Evolutionary conservation across 2,329 filamentous ascomycete species (phyloP), one percentile per base, ranked within the genome.

Genomic region (Knufia fluminis): DNA sequence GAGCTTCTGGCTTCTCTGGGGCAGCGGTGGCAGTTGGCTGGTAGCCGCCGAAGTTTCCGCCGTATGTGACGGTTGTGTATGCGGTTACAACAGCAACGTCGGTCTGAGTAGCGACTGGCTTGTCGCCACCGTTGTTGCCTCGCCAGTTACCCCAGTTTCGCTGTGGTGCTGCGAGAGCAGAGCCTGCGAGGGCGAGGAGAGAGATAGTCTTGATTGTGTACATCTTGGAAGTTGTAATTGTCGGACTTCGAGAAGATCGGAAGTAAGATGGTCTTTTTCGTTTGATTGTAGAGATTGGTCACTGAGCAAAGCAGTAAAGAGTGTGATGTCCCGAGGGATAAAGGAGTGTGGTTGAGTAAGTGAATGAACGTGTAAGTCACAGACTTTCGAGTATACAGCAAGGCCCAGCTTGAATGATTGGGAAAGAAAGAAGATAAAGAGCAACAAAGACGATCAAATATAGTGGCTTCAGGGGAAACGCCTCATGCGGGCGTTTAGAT

Each of bases 21-120:
- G 68, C 61, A 22, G 70, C 62, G 53, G 71, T 69, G 31, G 24
- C 14, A 32, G 49, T 26, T 33, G 50, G 36, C 9, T 14, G 12
- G 17, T n/a, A n/a, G 8, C 35, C 47, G 16, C 51, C 49, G 6
- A 9, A 49, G 17, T 16, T n/a, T n/a, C 26, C 43, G 24, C 41
- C 41, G 19, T 23, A 44, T 6, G 50, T 53, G 38, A 56, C 50
- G 8, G 52, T 54, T 22, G 49, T 43, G 12, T 40, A 46, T n/a
- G 51, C 45, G 39, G 38, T 41, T 24, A 46, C 33, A 36, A 36
- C 31, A 33, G 43, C 47, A 38, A 40, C 42, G 31, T 53, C 55
- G 54, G 45, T 36, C 16, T 7, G 7, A 36, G n/a, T 32, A 48
- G 36, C 48, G 22, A 41, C 48, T 43, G 32, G 33, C 16, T 23